phyloP scores from a whole-genome alignment of 352 stramenopile species.

The Pythium oligandrum region DNA sequence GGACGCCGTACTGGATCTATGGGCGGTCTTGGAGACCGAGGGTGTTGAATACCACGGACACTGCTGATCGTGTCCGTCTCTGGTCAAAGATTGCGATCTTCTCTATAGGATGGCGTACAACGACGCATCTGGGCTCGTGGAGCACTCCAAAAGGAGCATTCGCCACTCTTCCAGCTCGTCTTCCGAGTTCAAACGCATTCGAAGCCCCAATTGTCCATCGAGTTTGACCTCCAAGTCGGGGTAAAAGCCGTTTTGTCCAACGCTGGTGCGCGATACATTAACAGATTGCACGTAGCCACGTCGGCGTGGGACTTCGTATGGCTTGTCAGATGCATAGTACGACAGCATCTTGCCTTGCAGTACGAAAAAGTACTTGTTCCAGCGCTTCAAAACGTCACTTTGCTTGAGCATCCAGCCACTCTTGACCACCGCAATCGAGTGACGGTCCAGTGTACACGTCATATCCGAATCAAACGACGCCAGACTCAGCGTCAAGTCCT shows the following conservation, averaged over 20 bases:
- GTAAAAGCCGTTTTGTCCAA: conserved; percentile 16
- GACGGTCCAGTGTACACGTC: conserved; percentile 45
- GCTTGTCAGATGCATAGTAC: conserved; percentile 71
- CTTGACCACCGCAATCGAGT: conserved; percentile 53
- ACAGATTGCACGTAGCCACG: conserved; percentile 55
- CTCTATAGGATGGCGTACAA: too few species aligned
- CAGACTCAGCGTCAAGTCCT: conserved; percentile 51
- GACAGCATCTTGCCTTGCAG: conserved; percentile 64
- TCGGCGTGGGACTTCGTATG: conserved; percentile 63
- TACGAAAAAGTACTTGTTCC: conserved; percentile 74
- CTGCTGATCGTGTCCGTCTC: too few species aligned
- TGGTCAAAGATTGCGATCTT: too few species aligned
- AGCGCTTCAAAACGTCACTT: conserved; percentile 48
- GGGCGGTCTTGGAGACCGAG: too few species aligned
- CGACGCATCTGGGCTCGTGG: background rate
- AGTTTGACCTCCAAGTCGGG: conserved; percentile 21
- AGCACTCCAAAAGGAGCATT: conserved; percentile 15
- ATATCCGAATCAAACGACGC: conserved; percentile 52
- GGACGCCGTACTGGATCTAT: too few species aligned
- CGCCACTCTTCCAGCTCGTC: conserved; percentile 30
- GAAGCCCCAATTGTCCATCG: conserved; percentile 14
- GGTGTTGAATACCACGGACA: too few species aligned
- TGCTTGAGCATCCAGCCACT: conserved; percentile 68
- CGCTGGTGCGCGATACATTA: conserved; percentile 11
- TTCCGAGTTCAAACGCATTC: conserved; percentile 20